Evolutionary conservation across 1,139 yeast genomes (phyloP), one percentile per base, ranked within the genome.

Genomic region (Debaryomyces psychrophilus): DNA sequence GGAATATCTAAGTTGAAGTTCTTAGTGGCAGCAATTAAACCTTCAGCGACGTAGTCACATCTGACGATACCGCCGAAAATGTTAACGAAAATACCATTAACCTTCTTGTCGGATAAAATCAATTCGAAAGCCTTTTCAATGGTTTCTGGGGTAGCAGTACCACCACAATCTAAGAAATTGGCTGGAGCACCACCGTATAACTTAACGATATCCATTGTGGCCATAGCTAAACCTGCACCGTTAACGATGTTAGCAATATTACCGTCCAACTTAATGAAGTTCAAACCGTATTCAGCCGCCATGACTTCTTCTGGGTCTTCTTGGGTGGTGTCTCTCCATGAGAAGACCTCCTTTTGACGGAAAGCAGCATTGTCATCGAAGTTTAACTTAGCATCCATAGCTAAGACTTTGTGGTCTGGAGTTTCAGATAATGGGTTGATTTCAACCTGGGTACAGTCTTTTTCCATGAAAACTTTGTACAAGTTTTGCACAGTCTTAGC

Each of bases 151-250:
- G 98, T 93, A 60, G 99, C 99, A 71, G 97, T 96, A 78, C 99
- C 99, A 79, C 99, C 99, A 74, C 97, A 93, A 78, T 93, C 99
- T 71, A 93, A 83, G 82, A 93, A 93, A 81, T 93, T 93, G 58
- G 99, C 99, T 62, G 99, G 99, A 61, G 85, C 90, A 70, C 99
- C 99, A 63, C 98, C 98, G 77, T 90, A 88, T 63, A 95, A 82
- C 79, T 95, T 92, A 79, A 93, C 90, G 69, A 95, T 95, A 73
- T 93, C 99, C 98, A 93, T 92, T 58, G 99, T 93, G 62, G 99
- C 99, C 99, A 93, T 93, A 63, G 99, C 99, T 66, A 93, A 83
- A 73, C 99, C 99, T 49, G 99, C 99, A 78, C 99, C 99, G 72
- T 93, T 93, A 68, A 93, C 99, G 56, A 93, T 81, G 79, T 97